Evolutionary conservation across 2,329 filamentous ascomycete genomes (phyloP), one percentile per base, ranked within the genome.

Genomic region (Sclerotinia spermophila): DNA sequence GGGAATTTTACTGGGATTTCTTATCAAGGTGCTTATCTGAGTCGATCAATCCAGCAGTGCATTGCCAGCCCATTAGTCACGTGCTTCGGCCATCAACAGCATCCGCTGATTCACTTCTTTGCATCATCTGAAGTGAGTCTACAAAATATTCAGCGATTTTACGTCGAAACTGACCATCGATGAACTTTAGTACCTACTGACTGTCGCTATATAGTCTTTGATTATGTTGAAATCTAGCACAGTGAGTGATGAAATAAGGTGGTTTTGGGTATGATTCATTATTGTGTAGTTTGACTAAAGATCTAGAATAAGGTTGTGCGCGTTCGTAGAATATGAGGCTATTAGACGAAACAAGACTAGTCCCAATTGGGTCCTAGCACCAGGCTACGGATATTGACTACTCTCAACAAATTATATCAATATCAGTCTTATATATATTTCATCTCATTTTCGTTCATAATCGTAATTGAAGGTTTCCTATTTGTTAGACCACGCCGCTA

Each of bases 21-120:
- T 67, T 67, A 67, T 67, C 65, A 35, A 40, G 56, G 15, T 59
- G 56, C 56, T 59, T 59, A 59, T 59, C 56, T 24, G 56, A n/a
- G 56, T 59, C 35, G 35, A 59, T 35, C 48, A 51, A 51, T 51
- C 24, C 45, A 51, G 45, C 10, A 17, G 8, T 48, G 44, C 44
- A 45, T 21, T 10, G 10, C n/a, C 45, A n/a, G 45, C n/a, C 48
- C 24, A 27, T 5, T 24, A 33, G 21, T 35, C 53, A 56, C 53
- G 11, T 33, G 53, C 19, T 55, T 27, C 53, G 53, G 33, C 30
- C 53, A 33, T 55, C 27, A 21, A 55, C 53, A 15, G 27, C 33
- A 33, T 30, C n/a, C n/a, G 38, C 38, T 6, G 38, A 42, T 61
- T 44, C 48, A 53, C 48, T 53, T 53, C 48, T 53, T 53, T 27